Evolutionary conservation across 2,329 filamentous ascomycete genomes (phyloP), one percentile per base, ranked within the genome.

Genomic region (Aspergillus thermomutatus): DNA sequence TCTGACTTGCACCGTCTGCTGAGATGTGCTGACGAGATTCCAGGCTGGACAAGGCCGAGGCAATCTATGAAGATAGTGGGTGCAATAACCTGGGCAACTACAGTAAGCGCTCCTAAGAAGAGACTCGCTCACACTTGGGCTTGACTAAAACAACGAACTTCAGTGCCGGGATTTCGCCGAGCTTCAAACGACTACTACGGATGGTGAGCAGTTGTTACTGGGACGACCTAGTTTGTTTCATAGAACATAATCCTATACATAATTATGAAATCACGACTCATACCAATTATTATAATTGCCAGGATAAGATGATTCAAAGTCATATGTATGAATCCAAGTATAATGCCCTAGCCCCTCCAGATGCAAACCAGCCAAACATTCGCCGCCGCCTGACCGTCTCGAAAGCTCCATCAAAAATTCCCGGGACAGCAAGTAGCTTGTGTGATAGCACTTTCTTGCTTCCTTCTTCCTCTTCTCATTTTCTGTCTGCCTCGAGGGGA

Each of bases 1-100:
- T 9, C 47, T 40, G 14, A 2, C 17, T 9, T 41, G 27, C 4
- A 31, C 17, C n/a, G 47, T n/a, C 17, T 27, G 43, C 23, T 19
- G 19, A 14, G 11, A 11, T 49, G 27, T 40, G 37, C 64, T 70
- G 55, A 68, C 54, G 19, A 3, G 21, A 7, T 5, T 46, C 8
- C 50, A 76, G 73, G 72, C 66, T 78, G 17, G 68, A 72, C 27
- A 69, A 76, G 62, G 78, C 78, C 4, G 63, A 77, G 52, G 55
- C 55, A 6, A 66, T 69, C n/a, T 77, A 72, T 59, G 67, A 69
- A 14, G 69, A 77, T 34, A 76, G 66, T 56, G 75, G 73, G 10
- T 79, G 77, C 57, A 60, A 61, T 25, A 59, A 59, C 17, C 59
- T 70, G 21, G 63, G 61, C 43, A 59, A 54, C 31, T 69, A 67